These are phyloP conservation scores for Penicillium goetzii DNA, from an alignment of 495 filamentous ascomycete species.

Conservation along the genomic window DNA sequence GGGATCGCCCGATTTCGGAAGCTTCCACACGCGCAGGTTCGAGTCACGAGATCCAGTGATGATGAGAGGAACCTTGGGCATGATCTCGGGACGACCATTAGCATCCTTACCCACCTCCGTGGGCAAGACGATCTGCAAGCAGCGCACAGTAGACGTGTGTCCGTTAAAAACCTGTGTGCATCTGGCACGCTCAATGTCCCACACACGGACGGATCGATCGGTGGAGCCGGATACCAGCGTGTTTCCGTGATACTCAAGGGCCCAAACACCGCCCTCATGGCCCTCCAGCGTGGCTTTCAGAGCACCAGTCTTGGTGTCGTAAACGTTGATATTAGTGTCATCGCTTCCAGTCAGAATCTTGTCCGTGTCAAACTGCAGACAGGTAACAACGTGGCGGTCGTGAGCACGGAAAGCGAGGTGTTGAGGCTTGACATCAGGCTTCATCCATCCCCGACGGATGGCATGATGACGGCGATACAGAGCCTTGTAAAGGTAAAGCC, in stretches of 20 bases:
- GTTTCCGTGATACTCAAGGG: constrained; percentile 94
- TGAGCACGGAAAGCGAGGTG: constrained; percentile 97
- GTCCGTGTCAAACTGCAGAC: constrained; percentile 94
- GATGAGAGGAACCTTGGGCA: constrained; percentile 90
- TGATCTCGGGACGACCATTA: constrained; percentile 79
- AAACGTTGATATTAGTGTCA: constrained; percentile 97
- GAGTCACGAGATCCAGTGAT: constrained; percentile 98
- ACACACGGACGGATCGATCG: constrained; percentile 92
- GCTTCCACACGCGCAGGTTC: constrained; percentile 90
- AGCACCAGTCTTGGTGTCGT: constrained; percentile 93
- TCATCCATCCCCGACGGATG: constrained; percentile 90
- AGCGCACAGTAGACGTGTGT: constrained; percentile 96
- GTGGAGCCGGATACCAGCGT: constrained; percentile 95
- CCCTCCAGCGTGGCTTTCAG: constrained; percentile 81
- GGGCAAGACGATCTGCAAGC: constrained; percentile 92
- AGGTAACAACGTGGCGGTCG: constrained; percentile 95
- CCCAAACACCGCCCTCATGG: constrained; percentile 98
- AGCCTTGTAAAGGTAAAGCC: constrained; percentile 92
- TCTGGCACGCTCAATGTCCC: constrained; percentile 90
- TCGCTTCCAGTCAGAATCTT: constrained; percentile 98
- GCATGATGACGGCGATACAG: constrained; percentile 90
- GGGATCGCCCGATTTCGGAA: constrained; percentile 78
- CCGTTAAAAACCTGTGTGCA: constrained; percentile 97
- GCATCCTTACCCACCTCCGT: constrained; percentile 69
- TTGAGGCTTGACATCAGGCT: constrained; percentile 78